A percentile compares a stretch with the other conserved stretches of the same genome.
These are phyloP conservation scores for Fusarium neocosmosporiellum DNA, from an alignment of 2,329 filamentous ascomycete species.

Conservation along the genomic window DNA sequence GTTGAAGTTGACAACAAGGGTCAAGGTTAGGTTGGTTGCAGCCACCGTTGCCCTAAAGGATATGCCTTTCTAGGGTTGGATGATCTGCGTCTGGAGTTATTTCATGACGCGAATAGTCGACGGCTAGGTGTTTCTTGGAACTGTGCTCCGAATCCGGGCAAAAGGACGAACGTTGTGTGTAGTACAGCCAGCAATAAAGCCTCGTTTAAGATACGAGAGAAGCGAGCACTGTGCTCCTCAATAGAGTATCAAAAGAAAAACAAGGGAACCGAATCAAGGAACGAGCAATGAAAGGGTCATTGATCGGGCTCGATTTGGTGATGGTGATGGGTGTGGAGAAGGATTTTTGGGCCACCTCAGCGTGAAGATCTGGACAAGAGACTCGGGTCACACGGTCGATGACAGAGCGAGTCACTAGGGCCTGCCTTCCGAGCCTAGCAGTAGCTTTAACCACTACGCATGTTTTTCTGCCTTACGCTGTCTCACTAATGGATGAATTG, in stretches of 20 bases:
- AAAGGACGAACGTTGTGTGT: background rate
- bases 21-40: background rate
- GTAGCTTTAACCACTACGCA: background rate
- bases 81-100: constrained; percentile 4
- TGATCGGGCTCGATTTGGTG: constrained; percentile 21
- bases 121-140: background rate
- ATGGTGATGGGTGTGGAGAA: constrained; percentile 20
- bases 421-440: background rate
- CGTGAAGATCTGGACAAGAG: constrained; percentile 6
- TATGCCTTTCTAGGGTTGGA: constrained; percentile 18
- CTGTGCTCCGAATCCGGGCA: background rate
- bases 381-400: constrained; percentile 14
- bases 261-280: background rate
- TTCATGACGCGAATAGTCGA: constrained; percentile 24
- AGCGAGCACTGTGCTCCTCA: too few species aligned
- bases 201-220: background rate
- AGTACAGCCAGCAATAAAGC: background rate
- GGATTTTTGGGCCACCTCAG: constrained; percentile 3
- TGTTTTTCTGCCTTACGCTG: background rate
- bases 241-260: background rate
- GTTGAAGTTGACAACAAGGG: background rate
- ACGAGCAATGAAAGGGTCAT: constrained; percentile 27
- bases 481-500: background rate
- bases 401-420: background rate
- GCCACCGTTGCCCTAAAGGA: background rate